Evolutionary conservation across 73 alveolate genomes (phyloP).

Genomic region (Paraurostyla sp.): DNA sequence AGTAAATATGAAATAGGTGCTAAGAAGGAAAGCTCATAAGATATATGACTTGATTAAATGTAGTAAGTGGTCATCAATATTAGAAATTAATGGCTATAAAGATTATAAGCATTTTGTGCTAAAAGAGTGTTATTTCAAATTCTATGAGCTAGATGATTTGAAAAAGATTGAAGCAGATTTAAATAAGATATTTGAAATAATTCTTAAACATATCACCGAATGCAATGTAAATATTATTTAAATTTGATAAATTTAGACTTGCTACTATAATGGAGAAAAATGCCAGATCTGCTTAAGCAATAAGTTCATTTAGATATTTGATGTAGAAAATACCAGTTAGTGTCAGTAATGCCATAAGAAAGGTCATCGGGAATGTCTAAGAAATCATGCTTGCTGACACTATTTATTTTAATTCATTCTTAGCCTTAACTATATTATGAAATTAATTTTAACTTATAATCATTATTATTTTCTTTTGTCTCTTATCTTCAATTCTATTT

Average conservation of each 20-base stretch:
- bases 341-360: no score
- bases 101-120: background rate
- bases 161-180: background rate
- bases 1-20: background rate
- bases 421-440: no score
- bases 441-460: no score
- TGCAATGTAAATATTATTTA: background rate
- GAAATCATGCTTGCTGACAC: no score
- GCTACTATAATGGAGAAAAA: conserved; percentile 23
- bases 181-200: background rate
- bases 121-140: conserved; percentile 2
- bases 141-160: background rate
- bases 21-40: background rate
- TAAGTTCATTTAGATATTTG: no score
- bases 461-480: no score
- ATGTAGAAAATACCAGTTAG: no score
- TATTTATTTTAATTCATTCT: no score
- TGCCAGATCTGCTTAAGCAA: conserved; percentile 19
- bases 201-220: background rate
- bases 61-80: background rate
- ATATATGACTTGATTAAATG: background rate
- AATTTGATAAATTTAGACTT: background rate
- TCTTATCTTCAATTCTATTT: no score
- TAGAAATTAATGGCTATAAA: background rate
- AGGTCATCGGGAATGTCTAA: no score